Conservation (phyloP, 164 flowering plant genomes). For the Aristolochia californica region DNA sequence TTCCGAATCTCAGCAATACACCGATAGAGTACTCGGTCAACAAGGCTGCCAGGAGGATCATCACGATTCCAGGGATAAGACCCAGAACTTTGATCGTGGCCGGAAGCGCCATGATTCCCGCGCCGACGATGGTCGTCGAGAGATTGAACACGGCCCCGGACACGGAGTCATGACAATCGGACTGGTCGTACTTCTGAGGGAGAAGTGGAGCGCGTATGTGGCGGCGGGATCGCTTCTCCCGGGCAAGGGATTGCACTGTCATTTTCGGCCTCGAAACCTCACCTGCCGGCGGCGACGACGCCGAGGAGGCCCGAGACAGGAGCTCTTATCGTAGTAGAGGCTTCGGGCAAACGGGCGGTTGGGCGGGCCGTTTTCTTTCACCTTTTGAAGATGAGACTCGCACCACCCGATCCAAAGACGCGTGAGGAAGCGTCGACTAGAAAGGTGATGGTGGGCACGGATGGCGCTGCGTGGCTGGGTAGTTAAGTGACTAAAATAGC, state of each 20-base stretch:
- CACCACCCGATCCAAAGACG: no score
- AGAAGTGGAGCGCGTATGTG: constrained; percentile 40
- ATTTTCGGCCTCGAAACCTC: constrained; percentile 7
- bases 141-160: constrained; percentile 80
- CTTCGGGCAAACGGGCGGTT: no score
- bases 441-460: no score
- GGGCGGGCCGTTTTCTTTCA: no score
- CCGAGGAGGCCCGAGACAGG: no score
- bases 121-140: constrained; percentile 73
- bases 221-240: constrained; percentile 49
- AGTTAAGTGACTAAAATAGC: no score
- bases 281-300: no score
- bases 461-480: no score
- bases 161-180: constrained; percentile 34
- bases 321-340: no score
- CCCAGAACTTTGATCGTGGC: constrained; percentile 64
- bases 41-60: constrained; percentile 35
- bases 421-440: no score
- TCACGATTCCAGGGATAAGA: constrained; percentile 39
- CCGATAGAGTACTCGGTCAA: constrained; percentile 52
- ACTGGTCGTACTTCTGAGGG: constrained; percentile 22
- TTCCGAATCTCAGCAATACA: constrained; percentile 41
- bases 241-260: constrained; percentile 19
- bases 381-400: no score
- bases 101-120: constrained; percentile 77